Evolutionary conservation across 2,329 filamentous ascomycete genomes (phyloP), one percentile per base, ranked within the genome.

Genomic region (Hortaea sp.): DNA sequence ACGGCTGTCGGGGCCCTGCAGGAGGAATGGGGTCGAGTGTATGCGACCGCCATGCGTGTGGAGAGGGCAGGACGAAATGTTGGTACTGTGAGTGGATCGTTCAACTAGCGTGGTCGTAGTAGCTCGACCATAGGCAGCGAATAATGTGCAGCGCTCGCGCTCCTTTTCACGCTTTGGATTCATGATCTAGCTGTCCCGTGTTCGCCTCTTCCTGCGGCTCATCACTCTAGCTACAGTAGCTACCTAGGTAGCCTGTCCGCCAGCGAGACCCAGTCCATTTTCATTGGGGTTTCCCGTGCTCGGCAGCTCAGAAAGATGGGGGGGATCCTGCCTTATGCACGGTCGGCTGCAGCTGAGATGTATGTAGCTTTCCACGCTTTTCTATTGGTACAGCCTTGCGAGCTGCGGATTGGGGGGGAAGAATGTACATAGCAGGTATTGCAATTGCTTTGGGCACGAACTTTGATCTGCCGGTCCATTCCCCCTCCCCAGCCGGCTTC

Each of bases 161-260:
- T 50, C 42, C 42, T 46, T 42, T 47, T 48, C 39, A 43, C 46
- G 49, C 46, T 45, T 39, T 47, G 27, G 39, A 20, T 20, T 43
- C 35, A 44, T 13, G 20, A 12, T 45, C 9, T n/a, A 31, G 7
- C 12, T 43, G 41, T 67, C 66, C 63, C 63, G 65, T 68, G 63
- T 62, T 61, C 55, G 57, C 51, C 56, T 58, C 45, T 56, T 61
- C 57, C 67, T 69, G 67, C 64, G 60, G 56, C 50, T 55, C 46
- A 50, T 53, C 50, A 52, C 54, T 20, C 4, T 53, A 54, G 53
- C 48, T 49, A n/a, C n/a, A n/a, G n/a, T n/a, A 45, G 46, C 42
- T 38, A 39, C 42, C 32, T 46, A 34, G 42, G 13, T 13, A 31
- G 38, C n/a, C 31, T 45, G 29, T n/a, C 20, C 20, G 20, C 20